Conservation (phyloP, 164 flowering plant species). For the Buxus sempervirens region DNA sequence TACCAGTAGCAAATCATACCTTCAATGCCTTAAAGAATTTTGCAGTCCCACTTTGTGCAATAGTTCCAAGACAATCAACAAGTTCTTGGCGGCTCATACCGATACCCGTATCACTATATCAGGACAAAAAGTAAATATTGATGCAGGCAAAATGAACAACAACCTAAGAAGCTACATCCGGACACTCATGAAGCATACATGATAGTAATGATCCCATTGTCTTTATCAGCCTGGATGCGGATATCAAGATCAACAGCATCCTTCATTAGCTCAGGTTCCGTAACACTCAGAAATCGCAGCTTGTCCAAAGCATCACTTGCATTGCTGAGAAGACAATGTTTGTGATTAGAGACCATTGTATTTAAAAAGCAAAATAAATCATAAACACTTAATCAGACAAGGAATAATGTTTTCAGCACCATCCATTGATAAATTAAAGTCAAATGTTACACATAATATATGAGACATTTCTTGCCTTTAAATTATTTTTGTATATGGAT, state of each 20-base stretch:
- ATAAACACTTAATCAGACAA: neutral
- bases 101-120: conserved; percentile 82
- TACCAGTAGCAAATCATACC: conserved; percentile 31
- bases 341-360: neutral
- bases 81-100: conserved; percentile 96
- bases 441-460: too few species aligned
- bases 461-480: too few species aligned
- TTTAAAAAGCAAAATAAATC: neutral
- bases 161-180: neutral
- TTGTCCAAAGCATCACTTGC: conserved; percentile 99
- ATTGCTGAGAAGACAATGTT: conserved; percentile 50
- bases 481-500: too few species aligned
- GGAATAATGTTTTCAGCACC: too few species aligned
- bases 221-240: conserved; percentile 84
- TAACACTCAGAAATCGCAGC: conserved; percentile 84
- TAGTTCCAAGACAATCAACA: conserved; percentile 97
- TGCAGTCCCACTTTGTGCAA: conserved; percentile 99
- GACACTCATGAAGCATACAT: conserved; percentile 47
- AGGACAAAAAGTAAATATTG: conserved; percentile 1
- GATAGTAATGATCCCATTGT: conserved; percentile 75
- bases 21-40: conserved; percentile 84
- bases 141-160: neutral
- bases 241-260: conserved; percentile 81
- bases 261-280: conserved; percentile 66
- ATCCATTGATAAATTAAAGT: too few species aligned